Conservation (phyloP, 768 basidiomycete species). For the Kwoniella newhampshirensis region DNA sequence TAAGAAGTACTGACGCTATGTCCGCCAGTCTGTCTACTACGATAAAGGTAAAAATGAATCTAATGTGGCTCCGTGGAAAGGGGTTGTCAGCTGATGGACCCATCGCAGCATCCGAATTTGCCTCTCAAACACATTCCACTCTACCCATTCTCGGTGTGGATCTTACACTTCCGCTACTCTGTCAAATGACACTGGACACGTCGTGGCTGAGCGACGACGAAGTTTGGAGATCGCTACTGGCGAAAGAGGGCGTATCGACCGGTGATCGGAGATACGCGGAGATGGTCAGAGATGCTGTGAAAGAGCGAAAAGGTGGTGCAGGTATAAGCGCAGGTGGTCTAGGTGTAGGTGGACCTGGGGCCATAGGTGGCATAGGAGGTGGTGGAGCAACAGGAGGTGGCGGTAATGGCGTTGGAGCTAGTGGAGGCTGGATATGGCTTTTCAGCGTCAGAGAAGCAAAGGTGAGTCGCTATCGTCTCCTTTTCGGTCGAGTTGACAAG, state of each 20-base stretch:
- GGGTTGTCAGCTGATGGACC: not conserved
- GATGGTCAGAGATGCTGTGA: constrained; percentile 32
- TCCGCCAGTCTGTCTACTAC: constrained; percentile 38
- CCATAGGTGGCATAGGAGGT: constrained; percentile 2
- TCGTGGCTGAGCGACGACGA: constrained; percentile 48
- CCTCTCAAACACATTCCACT: constrained; percentile 25
- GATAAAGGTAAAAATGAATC: constrained; percentile 31
- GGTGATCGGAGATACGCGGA: constrained; percentile 38
- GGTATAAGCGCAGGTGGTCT: not conserved
- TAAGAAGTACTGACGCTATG: not conserved
- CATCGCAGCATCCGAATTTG: constrained; percentile 40
- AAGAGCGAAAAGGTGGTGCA: constrained; percentile 6
- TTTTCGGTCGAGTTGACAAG: not conserved
- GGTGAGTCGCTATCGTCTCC: constrained; percentile 1
- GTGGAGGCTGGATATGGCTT: constrained; percentile 32
- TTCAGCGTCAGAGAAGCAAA: constrained; percentile 41
- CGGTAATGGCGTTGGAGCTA: not conserved
- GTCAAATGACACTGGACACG: constrained; percentile 37
- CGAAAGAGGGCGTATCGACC: constrained; percentile 12
- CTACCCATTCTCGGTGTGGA: constrained; percentile 50
- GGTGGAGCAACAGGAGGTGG: not conserved
- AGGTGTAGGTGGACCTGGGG: constrained; percentile 3
- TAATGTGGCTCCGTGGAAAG: not conserved
- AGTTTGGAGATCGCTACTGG: constrained; percentile 31
- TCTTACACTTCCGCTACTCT: constrained; percentile 29